A percentile compares a stretch with the other conserved stretches of the same genome.
Evolutionary conservation across 495 filamentous ascomycete species (phyloP).

Genomic region (Barbatosphaeria neglecta): DNA sequence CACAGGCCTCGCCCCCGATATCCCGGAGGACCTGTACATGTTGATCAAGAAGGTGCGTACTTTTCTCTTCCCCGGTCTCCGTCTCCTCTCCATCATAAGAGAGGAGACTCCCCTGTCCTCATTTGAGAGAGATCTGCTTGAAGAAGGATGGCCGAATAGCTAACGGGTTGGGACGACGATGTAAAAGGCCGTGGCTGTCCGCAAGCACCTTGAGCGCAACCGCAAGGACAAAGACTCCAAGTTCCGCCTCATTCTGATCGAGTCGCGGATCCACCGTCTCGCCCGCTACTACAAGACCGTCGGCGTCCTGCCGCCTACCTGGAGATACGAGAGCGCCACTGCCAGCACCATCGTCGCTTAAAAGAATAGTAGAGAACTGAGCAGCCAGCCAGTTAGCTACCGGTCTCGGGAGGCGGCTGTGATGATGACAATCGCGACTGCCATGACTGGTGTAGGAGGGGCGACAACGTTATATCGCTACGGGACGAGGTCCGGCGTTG

Average conservation of each 20-base stretch:
- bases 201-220: constrained; percentile 99
- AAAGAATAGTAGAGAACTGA: constrained; percentile 8
- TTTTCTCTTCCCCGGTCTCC: background rate
- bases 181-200: constrained; percentile 81
- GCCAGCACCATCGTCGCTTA: constrained; percentile 57
- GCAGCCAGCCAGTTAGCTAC: background rate
- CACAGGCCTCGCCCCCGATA: constrained; percentile 90
- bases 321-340: constrained; percentile 80
- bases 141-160: no score
- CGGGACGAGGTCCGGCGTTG: background rate
- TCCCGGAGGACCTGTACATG: constrained; percentile 90
- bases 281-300: constrained; percentile 96
- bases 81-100: background rate
- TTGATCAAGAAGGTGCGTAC: constrained; percentile 95
- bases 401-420: no score
- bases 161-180: constrained; percentile 1
- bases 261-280: constrained; percentile 98
- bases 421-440: background rate
- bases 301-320: constrained; percentile 94
- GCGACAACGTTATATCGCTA: no score
- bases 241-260: constrained; percentile 98
- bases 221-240: constrained; percentile 99
- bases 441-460: no score
- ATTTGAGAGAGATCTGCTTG: no score
- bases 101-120: no score